Percentiles rank a stretch among this genome's conserved stretches.
Conservation (phyloP, 805 yeast genomes). For the Nakazawaea ishiwadae region DNA sequence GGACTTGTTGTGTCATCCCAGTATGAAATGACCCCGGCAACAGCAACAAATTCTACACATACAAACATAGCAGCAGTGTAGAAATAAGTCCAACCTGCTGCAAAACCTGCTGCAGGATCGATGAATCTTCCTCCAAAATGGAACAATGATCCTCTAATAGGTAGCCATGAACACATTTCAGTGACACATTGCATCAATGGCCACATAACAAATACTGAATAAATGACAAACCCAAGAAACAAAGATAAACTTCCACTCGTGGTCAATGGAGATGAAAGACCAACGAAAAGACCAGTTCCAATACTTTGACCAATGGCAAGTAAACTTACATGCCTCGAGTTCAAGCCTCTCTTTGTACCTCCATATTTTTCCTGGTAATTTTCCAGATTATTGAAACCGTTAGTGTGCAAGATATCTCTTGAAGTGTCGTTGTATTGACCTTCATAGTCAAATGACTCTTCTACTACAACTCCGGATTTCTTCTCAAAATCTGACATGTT, state of each 20-base stretch:
- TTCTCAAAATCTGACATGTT: neutral
- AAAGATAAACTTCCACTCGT: constrained; percentile 38
- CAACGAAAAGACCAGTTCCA: constrained; percentile 41
- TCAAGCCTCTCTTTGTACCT: constrained; percentile 24
- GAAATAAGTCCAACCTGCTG: constrained; percentile 48
- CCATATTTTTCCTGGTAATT: constrained; percentile 3
- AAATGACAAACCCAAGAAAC: constrained; percentile 33
- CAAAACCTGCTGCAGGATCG: constrained; percentile 39
- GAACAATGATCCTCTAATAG: constrained; percentile 41
- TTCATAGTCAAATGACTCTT: neutral
- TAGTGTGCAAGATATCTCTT: constrained; percentile 1
- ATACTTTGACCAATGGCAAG: constrained; percentile 45
- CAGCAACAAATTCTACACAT: constrained; percentile 45
- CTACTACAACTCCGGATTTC: no score
- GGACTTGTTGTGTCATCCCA: constrained; percentile 44
- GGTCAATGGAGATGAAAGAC: constrained; percentile 35
- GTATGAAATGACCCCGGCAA: constrained; percentile 40
- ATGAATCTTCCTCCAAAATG: constrained; percentile 44
- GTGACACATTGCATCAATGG: constrained; percentile 37
- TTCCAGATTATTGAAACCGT: constrained; percentile 4
- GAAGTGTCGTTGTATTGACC: neutral
- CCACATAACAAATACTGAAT: constrained; percentile 35
- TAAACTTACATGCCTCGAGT: constrained; percentile 40
- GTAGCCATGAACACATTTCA: constrained; percentile 39
- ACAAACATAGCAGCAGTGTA: constrained; percentile 40